Evolutionary conservation across 2,329 filamentous ascomycete genomes (phyloP), one percentile per base, ranked within the genome.

Genomic region (Botrytis paeoniae): DNA sequence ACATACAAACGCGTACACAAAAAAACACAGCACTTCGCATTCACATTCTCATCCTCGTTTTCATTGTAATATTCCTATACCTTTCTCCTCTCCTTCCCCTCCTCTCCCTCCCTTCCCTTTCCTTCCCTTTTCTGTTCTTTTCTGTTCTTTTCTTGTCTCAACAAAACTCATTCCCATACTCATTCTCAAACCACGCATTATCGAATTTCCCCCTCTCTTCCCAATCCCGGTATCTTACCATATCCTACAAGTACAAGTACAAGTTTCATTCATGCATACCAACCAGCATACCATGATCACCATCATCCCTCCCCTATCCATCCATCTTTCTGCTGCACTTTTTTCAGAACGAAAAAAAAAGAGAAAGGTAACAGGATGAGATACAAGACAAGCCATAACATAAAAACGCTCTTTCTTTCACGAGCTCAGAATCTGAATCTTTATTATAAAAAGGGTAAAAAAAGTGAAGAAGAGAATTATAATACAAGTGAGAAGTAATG

Each of bases 171-270:
- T 12, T n/a, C 32, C 18, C 59, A 39, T 25, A 25, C 32, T 3
- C 57, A 35, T 14, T 29, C 18, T 35, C 29, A 35, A 61, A 18
- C 22, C 16, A 39, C 51, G 22, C 32, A 54, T 66, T 66, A 66
- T 29, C 22, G 22, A 6, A n/a, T n/a, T 35, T 18, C 18, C 29
- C 62, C 10, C 48, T 29, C 64, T 54, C 51, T 32, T 68, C 64
- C 35, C 20, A 68, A 68, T 54, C 37, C 45, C 25, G 45, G 64
- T 68, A 68, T 68, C 64, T 6, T 54, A 51, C 14, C 25, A 14
- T 54, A 54, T 54, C n/a, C 25, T 68, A 68, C 22, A 54, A 41
- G 64, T 54, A 68, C 64, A 66, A 54, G 6, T 39, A 25, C 45
- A 54, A 39, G 35, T 37, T 39, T 18, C 22, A 51, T 51, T 51